Percentiles rank a stretch among this genome's conserved stretches.
These are phyloP conservation scores for Botrytis galanthina DNA, from an alignment of 2,329 filamentous ascomycete genomes.

Conservation along the genomic window DNA sequence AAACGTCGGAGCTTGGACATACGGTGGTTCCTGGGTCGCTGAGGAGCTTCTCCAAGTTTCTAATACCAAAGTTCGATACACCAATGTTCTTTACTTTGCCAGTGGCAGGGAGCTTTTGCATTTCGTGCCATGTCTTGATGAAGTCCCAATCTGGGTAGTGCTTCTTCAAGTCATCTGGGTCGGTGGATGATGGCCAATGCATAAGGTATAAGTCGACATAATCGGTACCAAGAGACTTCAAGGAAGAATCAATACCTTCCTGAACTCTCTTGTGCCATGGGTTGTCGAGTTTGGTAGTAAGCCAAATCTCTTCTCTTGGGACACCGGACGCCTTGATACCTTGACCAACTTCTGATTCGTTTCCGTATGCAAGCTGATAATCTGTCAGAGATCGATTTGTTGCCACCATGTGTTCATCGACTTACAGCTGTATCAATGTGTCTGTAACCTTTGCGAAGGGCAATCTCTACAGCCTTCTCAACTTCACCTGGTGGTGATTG, in stretches of 20 bases:
- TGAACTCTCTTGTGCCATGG: conserved; percentile 69
- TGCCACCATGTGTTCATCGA: conserved; percentile 24
- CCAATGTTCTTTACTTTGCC: conserved; percentile 79
- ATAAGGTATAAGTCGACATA: conserved; percentile 72
- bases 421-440: conserved; percentile 63
- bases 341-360: conserved; percentile 66
- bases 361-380: conserved; percentile 65
- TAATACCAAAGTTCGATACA: conserved; percentile 82
- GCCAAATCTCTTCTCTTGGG: conserved; percentile 63
- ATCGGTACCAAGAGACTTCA: conserved; percentile 59
- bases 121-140: conserved; percentile 72
- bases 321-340: conserved; percentile 67
- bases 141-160: conserved; percentile 77
- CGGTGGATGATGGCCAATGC: conserved; percentile 68
- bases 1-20: conserved; percentile 21
- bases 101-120: conserved; percentile 66
- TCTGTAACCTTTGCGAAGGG: conserved; percentile 66
- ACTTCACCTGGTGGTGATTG: conserved; percentile 68
- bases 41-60: conserved; percentile 74
- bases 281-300: conserved; percentile 83
- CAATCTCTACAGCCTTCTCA: conserved; percentile 66
- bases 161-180: conserved; percentile 58
- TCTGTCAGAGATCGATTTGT: conserved; percentile 6
- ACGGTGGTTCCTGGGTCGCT: conserved; percentile 63
- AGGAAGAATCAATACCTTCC: conserved; percentile 58